Evolutionary conservation across 2,329 filamentous ascomycete species (phyloP), one percentile per base, ranked within the genome.

Genomic region (Drechslera avenae): DNA sequence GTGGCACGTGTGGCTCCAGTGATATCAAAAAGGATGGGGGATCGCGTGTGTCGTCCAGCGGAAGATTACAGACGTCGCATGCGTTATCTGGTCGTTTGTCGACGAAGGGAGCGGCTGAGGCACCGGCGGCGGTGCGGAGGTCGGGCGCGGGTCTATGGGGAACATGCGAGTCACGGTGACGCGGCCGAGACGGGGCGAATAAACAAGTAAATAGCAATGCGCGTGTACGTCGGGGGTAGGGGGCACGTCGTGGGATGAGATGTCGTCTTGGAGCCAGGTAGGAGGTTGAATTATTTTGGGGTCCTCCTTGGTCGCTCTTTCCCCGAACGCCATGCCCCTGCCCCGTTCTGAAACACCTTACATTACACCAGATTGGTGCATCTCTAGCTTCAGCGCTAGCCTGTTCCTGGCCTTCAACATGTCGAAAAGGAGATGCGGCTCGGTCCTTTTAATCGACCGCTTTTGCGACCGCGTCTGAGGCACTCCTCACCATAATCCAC

Each of bases 71-170:
- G 45, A 28, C 31, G 54, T 54, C 49, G 62, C 59, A 63, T 57
- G 52, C 57, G 57, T 43, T 49, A 35, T 43, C 35, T 17, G 34
- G 34, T 32, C 32, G 50, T 45, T 28, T 39, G 13, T 33, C 37
- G 50, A 46, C 43, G 39, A 54, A 54, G 56, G 56, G 53, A 53
- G 57, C 42, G 56, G 53, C 46, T 51, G 63, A 36, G 37, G 50
- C 40, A 39, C 45, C 36, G 51, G 54, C 47, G 53, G 52, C 33
- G 47, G 51, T 57, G 62, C 57, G 56, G 57, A 53, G 50, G 26
- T 43, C 39, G 46, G 50, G 52, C 39, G 58, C 51, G 43, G 55
- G 12, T 45, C 59, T 61, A n/a, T 66, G 63, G 64, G 46, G 34
- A 35, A 34, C 54, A 57, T 60, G 56, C 53, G 51, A 37, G 44